phyloP scores from a whole-genome alignment of 805 yeast genomes.

The Barnettozyma sp. region DNA sequence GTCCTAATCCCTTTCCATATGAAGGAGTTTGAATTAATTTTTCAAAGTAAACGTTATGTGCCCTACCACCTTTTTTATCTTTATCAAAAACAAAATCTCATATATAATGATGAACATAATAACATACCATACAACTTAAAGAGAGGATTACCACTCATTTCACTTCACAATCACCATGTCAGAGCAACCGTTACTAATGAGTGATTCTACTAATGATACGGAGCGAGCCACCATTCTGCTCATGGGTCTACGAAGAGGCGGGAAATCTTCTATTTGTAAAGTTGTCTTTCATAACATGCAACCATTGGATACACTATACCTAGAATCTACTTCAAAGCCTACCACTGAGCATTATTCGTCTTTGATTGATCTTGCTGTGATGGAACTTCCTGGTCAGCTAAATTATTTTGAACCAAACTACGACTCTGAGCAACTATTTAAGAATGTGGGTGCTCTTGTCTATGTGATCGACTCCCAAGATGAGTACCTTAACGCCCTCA shows the following conservation, averaged over 20 bases:
- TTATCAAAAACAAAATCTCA: no score
- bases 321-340: slow-evolving; percentile 87
- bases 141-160: no score
- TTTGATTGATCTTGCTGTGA: slow-evolving; percentile 76
- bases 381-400: slow-evolving; percentile 93
- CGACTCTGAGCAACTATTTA: slow-evolving; percentile 70
- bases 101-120: no score
- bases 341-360: slow-evolving; percentile 80
- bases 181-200: slow-evolving; percentile 7
- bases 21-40: no score
- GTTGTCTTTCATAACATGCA: slow-evolving; percentile 96
- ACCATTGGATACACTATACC: slow-evolving; percentile 84
- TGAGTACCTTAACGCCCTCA: slow-evolving; percentile 86
- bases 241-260: slow-evolving; percentile 83
- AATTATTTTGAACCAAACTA: slow-evolving; percentile 81
- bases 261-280: slow-evolving; percentile 91
- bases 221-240: slow-evolving; percentile 70
- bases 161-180: slow-evolving; percentile 2
- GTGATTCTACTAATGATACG: slow-evolving; percentile 38
- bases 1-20: no score
- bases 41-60: no score
- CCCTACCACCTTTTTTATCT: no score
- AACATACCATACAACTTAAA: no score
- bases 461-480: slow-evolving; percentile 95
- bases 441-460: slow-evolving; percentile 81